Conservation (phyloP, 2,329 filamentous ascomycete genomes). For the Sclerotinia spermophila region DNA sequence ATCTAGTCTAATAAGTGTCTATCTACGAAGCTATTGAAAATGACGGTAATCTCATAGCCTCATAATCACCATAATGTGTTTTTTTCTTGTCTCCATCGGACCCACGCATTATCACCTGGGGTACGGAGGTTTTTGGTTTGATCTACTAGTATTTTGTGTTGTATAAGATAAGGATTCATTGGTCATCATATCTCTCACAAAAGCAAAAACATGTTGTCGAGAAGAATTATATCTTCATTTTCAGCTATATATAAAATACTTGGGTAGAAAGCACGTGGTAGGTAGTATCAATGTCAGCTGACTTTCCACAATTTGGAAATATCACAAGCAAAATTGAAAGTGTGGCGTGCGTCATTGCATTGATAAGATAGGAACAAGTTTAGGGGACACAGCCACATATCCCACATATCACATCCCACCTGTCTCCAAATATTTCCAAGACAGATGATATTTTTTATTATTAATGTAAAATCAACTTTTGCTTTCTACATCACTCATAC, state of each 20-base stretch:
- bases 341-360: slow-evolving; percentile 12
- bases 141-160: background rate
- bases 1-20: background rate
- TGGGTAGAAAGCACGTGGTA: too few relatives aligned
- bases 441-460: background rate
- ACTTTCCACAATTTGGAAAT: background rate
- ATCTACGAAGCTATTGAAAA: background rate
- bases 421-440: background rate
- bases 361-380: too few relatives aligned
- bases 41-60: background rate
- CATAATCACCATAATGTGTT: background rate
- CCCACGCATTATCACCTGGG: background rate
- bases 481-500: background rate
- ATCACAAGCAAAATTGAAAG: background rate
- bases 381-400: slow-evolving; percentile 2
- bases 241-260: too few relatives aligned
- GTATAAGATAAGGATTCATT: background rate
- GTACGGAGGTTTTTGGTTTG: background rate
- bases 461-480: background rate
- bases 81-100: background rate
- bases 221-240: background rate
- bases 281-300: too few relatives aligned
- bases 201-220: background rate
- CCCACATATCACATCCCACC: background rate
- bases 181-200: background rate